Evolutionary conservation across 495 filamentous ascomycete genomes (phyloP).

Genomic region (Lasiosphaeris hirsuta): DNA sequence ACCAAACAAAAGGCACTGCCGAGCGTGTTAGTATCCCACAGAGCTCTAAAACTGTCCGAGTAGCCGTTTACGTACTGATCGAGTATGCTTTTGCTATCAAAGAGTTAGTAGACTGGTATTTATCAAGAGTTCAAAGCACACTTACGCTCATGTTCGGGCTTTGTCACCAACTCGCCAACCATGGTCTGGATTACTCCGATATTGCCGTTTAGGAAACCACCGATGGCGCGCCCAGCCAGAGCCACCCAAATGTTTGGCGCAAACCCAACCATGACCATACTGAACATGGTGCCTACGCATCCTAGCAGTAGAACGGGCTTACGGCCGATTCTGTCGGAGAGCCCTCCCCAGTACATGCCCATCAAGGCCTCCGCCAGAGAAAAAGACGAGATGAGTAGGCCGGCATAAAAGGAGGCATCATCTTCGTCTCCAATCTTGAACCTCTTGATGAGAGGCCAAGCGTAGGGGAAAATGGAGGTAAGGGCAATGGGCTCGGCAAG

Average conservation of each 20-base stretch:
- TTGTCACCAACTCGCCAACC: conserved; percentile 77
- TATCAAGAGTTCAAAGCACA: conserved; percentile 11
- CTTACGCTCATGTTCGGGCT: conserved; percentile 80
- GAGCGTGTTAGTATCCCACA: conserved; percentile 5
- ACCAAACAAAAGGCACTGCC: conserved; percentile 81
- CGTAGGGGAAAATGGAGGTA: conserved; percentile 84
- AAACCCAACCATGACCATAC: conserved; percentile 79
- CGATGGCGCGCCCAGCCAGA: conserved; percentile 67
- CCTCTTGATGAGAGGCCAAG: conserved; percentile 75
- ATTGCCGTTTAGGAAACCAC: conserved; percentile 81
- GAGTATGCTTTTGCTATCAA: conserved; percentile 69
- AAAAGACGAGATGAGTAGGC: conserved; percentile 82
- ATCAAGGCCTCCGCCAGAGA: conserved; percentile 75
- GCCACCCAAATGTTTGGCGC: conserved; percentile 77
- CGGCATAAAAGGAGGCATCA: conserved; percentile 79
- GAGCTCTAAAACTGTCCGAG: background rate
- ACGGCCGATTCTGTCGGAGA: conserved; percentile 78
- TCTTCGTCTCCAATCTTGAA: conserved; percentile 63
- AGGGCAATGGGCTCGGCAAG: conserved; percentile 86
- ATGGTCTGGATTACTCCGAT: conserved; percentile 90
- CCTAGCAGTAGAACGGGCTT: conserved; percentile 81
- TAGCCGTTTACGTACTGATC: conserved; percentile 39
- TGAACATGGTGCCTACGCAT: conserved; percentile 74
- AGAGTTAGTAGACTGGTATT: conserved; percentile 23
- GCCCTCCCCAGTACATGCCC: conserved; percentile 79